Evolutionary conservation across 2,329 filamentous ascomycete genomes (phyloP).

Genomic region (Aureobasidium sp.): DNA sequence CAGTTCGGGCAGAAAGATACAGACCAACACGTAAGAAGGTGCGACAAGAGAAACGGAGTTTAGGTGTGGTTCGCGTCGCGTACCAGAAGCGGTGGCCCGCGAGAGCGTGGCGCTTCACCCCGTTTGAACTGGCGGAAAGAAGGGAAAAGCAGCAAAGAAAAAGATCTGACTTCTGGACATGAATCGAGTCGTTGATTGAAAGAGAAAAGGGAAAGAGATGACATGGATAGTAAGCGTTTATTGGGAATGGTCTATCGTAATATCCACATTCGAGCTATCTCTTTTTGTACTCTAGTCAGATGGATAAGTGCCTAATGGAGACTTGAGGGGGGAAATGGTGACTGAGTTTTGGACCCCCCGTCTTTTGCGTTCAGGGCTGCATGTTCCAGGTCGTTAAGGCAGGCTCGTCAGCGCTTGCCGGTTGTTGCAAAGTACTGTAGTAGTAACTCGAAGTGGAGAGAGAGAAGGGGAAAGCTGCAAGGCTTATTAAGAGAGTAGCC

Average conservation of each 20-base stretch:
- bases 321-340: not conserved
- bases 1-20: not conserved
- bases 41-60: conserved; percentile 7
- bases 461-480: not conserved
- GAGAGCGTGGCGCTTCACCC: not conserved
- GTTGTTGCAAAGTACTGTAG: not conserved
- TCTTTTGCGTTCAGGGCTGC: not conserved
- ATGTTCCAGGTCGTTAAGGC: conserved; percentile 1
- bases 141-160: not conserved
- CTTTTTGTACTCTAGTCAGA: not conserved
- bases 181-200: not conserved
- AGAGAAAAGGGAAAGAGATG: not conserved
- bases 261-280: conserved; percentile 1
- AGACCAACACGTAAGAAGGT: not conserved
- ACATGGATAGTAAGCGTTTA: not conserved
- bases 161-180: conserved; percentile 6
- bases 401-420: conserved; percentile 9
- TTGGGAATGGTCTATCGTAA: not conserved
- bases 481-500: not conserved
- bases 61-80: conserved; percentile 7
- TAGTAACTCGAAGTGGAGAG: not conserved
- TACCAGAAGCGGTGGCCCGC: conserved; percentile 15
- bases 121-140: not conserved
- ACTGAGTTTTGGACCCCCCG: conserved; percentile 12
- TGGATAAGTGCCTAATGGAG: not conserved